Conservation (phyloP, 2,329 filamentous ascomycete species). For the Beauveria varroae region DNA sequence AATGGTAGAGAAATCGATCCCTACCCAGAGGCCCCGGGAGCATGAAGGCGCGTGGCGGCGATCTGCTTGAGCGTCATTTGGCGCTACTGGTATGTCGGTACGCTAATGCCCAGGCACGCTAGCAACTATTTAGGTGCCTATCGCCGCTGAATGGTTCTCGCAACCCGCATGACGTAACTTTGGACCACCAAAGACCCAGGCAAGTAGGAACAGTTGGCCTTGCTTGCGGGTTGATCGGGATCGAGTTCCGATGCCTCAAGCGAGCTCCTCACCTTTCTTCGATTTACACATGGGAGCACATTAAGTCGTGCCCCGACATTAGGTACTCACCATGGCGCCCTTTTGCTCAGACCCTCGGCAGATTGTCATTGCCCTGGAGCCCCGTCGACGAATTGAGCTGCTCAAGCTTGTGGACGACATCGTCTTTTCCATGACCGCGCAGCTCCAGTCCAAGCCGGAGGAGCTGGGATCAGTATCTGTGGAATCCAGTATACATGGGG, state of each 20-base stretch:
- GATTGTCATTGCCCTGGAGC: conserved; percentile 47
- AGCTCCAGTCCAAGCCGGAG: conserved; percentile 35
- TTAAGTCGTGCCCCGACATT: not conserved
- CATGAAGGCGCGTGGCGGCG: not conserved
- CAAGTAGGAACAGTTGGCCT: not conserved
- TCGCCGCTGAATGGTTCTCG: not conserved
- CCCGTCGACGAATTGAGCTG: conserved; percentile 42
- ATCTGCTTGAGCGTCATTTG: not conserved
- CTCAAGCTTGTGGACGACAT: conserved; percentile 44
- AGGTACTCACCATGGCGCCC: conserved; percentile 38
- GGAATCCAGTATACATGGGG: conserved; percentile 6
- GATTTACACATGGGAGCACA: not conserved
- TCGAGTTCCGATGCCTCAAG: not conserved
- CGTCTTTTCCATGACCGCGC: conserved; percentile 44
- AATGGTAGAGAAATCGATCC: too few species aligned
- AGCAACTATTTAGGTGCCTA: too few species aligned
- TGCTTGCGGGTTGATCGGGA: not conserved
- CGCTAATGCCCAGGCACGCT: too few species aligned
- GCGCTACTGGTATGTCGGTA: not conserved
- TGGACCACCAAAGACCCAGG: not conserved
- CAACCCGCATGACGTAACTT: not conserved
- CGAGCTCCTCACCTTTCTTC: not conserved
- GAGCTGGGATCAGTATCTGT: conserved; percentile 23
- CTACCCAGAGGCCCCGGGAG: not conserved
- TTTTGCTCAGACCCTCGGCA: conserved; percentile 47